Percentiles rank a stretch among this genome's conserved stretches.
These are phyloP conservation scores for Neurospora tetraspora DNA, from an alignment of 495 filamentous ascomycete genomes.

Conservation along the genomic window DNA sequence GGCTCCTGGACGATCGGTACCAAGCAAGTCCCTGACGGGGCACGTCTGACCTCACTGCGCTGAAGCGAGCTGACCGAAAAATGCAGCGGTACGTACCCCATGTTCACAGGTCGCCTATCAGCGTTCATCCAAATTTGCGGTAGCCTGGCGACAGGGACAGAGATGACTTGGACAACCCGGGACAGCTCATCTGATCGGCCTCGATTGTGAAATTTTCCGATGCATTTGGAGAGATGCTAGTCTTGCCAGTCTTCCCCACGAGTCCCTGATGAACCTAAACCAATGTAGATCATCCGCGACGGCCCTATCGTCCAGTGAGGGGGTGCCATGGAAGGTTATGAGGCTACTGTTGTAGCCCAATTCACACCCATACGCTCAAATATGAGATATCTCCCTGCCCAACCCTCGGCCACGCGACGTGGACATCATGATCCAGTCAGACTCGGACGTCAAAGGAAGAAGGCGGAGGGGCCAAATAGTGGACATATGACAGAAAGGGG, in stretches of 20 bases:
- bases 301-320: background rate
- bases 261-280: background rate
- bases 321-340: background rate
- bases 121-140: slow-evolving; percentile 9
- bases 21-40: slow-evolving; percentile 1
- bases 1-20: background rate
- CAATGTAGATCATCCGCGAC: background rate
- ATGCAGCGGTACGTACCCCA: background rate
- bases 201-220: background rate
- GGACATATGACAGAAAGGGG: background rate
- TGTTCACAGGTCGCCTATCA: slow-evolving; percentile 2
- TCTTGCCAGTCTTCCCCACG: background rate
- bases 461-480: background rate
- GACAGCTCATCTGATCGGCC: background rate
- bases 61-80: slow-evolving; percentile 13
- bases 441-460: background rate
- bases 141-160: background rate
- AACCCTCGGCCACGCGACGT: background rate
- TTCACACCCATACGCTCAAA: background rate
- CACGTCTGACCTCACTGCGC: slow-evolving; percentile 17
- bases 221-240: background rate
- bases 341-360: background rate
- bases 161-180: background rate
- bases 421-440: background rate
- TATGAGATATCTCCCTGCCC: background rate